Evolutionary conservation across 106 monocot genomes (phyloP), one percentile per base, ranked within the genome.

Genomic region (Amphibolis antarctica): DNA sequence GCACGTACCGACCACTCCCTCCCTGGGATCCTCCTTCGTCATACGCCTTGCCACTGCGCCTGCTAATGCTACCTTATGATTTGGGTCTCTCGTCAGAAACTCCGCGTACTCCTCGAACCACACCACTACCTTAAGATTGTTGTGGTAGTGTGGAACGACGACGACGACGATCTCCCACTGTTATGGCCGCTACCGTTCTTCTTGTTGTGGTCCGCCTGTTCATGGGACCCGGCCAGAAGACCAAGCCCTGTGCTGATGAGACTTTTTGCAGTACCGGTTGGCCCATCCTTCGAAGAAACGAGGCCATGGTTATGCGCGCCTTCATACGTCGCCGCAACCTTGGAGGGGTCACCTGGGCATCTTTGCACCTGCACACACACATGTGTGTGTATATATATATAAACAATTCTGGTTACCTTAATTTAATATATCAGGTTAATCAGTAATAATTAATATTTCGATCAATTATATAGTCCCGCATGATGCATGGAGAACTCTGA

Each of bases 251-350:
- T 52, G 51, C 15, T 23, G 59, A 30, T 47, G 4, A 11, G 42
- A 52, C 0, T 22, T 26, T 14, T 42, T 18, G 1, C 11, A n/a
- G 22, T 31, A 9, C 12, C 36, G 1, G n/a, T n/a, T n/a, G 46
- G 59, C 19, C 17, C 27, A 20, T 25, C 43, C 6, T 20, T 2
- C 23, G 50, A 49, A 9, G 27, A 9, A 28, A 44, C 31, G 36
- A 17, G 14, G 36, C 30, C 30, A 23, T 71, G 71, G 63, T 24
- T 63, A 62, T 71, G 71, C 43, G 63, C 71, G 1, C 71, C 71
- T 55, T 71, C 71, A 51, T 71, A 71, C 22, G 71, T 71, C 9
- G 63, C 71, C 25, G 52, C 71, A 7, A 71, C 62, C 43, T 54
- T 18, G 61, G 36, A 14, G 14, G 43, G 20, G 25, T 71, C 63